Percentiles rank a stretch among this genome's conserved stretches.
These are phyloP conservation scores for Apophysomyces ossiformis DNA, from an alignment of 371 early-diverging fungal species.

Conservation along the genomic window DNA sequence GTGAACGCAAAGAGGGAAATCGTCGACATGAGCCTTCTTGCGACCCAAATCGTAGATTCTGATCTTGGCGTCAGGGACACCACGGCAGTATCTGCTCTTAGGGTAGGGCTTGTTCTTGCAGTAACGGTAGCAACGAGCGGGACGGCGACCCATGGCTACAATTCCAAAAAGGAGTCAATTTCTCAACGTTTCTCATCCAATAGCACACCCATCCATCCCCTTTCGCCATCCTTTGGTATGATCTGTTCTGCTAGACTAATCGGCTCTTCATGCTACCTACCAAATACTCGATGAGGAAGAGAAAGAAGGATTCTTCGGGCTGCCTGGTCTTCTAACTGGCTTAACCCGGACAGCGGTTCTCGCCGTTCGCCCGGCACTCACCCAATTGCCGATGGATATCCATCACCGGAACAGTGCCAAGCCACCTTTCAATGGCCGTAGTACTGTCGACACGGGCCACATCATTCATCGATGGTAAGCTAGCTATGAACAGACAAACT, in stretches of 20 bases:
- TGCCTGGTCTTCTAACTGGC: not conserved
- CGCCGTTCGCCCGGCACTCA: not conserved
- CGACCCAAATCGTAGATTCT: conserved; percentile 99
- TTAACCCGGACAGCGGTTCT: not conserved
- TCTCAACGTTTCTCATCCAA: not conserved
- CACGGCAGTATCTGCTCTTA: conserved; percentile 99
- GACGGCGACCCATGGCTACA: conserved; percentile 95
- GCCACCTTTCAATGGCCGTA: not conserved
- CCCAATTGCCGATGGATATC: too few relatives aligned
- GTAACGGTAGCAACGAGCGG: conserved; percentile 99
- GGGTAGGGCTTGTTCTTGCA: conserved; percentile 99
- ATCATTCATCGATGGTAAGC: too few relatives aligned
- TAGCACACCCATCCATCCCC: not conserved
- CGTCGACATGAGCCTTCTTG: conserved; percentile 99
- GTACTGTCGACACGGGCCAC: too few relatives aligned
- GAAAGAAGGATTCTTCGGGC: not conserved
- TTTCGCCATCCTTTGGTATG: not conserved
- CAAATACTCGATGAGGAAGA: conserved; percentile 6
- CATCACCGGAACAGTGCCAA: not conserved
- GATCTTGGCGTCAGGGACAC: conserved; percentile 99
- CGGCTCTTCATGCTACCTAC: not conserved
- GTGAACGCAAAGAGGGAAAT: conserved; percentile 98
- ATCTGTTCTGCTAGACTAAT: not conserved
- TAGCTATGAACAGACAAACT: too few relatives aligned
- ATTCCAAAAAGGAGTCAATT: not conserved